Base-by-base conservation (phyloP, 2,329 filamentous ascomycete species). In the Microcera coccophila region DNA sequence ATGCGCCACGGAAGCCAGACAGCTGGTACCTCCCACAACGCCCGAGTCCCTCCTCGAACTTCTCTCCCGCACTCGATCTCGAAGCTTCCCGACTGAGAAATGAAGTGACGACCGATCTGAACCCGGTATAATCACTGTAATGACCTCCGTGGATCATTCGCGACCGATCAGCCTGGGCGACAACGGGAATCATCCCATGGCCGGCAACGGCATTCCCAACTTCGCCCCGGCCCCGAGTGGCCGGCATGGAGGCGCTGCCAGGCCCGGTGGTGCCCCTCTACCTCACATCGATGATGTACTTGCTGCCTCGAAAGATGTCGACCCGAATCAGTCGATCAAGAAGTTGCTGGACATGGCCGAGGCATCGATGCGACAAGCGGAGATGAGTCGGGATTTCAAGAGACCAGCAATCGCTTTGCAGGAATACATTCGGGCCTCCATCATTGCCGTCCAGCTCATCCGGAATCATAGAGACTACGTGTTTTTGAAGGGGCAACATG, bases 361-460 rank as follows among this genome's bases (percentile, higher is more conserved):
- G 55, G 58, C 62, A 17, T 71, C 72, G 36, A 69, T 82, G 45
- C 73, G 73, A 47, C 74, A 79, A 54, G 84, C 87, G 28, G 76
- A 81, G 49, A 78, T 76, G 39, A 71, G 75, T 43, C 72, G 82
- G 45, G 77, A 78, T 47, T 84, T 86, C 65, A 71, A 78, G 19
- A 74, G 81, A 26, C 79, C 82, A 4, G 89, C 93, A 59, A 65
- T 81, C 28, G 90, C 90, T 3, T 84, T 95, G 42, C 79, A 85
- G 51, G 87, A 95, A 48, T 97, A 91, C 60, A 76, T 97, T 44
- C 80, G 84, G 49, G 87, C 90, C 10, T 90, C 79, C 46, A 82
- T 90, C 44, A 85, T 96, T 42, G 78, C 86, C 12, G 75, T 90
- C 38, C 82, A 91, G 42, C 71, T 83, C 32, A 83, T 97, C 19